Evolutionary conservation across 345 rosid genomes (phyloP).

Genomic region (Camelina neglecta): DNA sequence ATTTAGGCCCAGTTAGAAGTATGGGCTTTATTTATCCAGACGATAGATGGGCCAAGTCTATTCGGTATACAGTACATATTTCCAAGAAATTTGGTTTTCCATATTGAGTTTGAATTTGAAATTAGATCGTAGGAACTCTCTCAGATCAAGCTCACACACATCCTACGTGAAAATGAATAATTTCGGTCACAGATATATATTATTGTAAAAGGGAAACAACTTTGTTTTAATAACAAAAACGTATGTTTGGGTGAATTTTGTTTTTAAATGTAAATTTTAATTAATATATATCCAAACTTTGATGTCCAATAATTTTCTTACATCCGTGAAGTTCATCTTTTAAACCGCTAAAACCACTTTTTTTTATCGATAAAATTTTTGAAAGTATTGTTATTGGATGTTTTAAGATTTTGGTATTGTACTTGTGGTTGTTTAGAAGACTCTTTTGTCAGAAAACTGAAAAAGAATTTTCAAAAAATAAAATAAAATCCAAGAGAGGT

Average conservation of each 20-base stretch:
- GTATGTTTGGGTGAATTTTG: not conserved
- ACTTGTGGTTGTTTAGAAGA: not conserved
- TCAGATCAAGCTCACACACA: not conserved
- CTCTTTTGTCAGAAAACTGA: not conserved
- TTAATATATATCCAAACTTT: not conserved
- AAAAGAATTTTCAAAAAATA: not conserved
- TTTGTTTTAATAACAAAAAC: not conserved
- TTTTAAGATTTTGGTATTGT: not conserved
- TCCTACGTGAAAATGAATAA: not conserved
- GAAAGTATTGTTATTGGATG: not conserved
- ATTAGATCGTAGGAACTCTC: not conserved
- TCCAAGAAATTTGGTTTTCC: too few relatives aligned
- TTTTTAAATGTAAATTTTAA: not conserved
- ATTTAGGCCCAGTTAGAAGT: not conserved
- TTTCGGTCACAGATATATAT: not conserved
- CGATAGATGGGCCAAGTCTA: not conserved
- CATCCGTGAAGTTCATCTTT: not conserved
- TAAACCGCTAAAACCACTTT: not conserved
- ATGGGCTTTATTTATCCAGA: not conserved
- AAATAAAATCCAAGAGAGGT: conserved; percentile 36
- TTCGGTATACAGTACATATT: not conserved
- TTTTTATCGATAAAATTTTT: not conserved
- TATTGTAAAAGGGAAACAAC: not conserved
- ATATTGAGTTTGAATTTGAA: not conserved
- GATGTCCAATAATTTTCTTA: not conserved